phyloP scores from a whole-genome alignment of 192 early-diverging fungal species.

The Bifiguratus adelaidae region DNA sequence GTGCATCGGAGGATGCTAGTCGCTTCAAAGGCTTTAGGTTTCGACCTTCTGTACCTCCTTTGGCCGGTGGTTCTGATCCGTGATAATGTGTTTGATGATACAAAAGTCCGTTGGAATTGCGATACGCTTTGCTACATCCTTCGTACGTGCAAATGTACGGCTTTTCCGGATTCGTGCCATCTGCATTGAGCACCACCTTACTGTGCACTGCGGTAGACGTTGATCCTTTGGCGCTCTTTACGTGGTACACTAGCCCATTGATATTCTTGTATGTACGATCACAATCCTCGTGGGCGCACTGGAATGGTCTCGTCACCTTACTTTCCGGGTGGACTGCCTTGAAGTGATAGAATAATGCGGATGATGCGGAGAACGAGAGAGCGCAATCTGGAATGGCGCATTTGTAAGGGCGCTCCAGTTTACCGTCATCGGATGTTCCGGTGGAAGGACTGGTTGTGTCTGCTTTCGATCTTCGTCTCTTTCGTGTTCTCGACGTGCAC shows the following conservation, averaged over 20 bases:
- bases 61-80: too few relatives aligned
- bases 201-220: slow-evolving; percentile 6
- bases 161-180: slow-evolving; percentile 1
- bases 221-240: slow-evolving; percentile 42
- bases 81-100: slow-evolving; percentile 22
- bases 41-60: too few relatives aligned
- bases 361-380: slow-evolving; percentile 10
- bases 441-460: not conserved
- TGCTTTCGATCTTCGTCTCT: not conserved
- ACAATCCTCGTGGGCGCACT: slow-evolving; percentile 55
- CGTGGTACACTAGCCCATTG: slow-evolving; percentile 75
- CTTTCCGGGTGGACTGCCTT: slow-evolving; percentile 16
- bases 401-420: slow-evolving; percentile 12
- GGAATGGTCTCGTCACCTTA: slow-evolving; percentile 62
- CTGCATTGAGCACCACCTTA: not conserved
- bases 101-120: slow-evolving; percentile 21
- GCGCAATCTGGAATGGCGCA: slow-evolving; percentile 22
- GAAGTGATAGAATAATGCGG: slow-evolving; percentile 30
- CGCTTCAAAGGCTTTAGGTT: too few relatives aligned
- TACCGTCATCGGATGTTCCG: not conserved
- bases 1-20: too few relatives aligned
- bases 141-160: slow-evolving; percentile 18
- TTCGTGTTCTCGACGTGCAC: slow-evolving; percentile 11
- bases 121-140: slow-evolving; percentile 30
- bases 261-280: slow-evolving; percentile 70